Percentiles rank a stretch among this genome's conserved stretches.
Evolutionary conservation across 331 rosid species (phyloP).

Genomic region (Ulmus americana): DNA sequence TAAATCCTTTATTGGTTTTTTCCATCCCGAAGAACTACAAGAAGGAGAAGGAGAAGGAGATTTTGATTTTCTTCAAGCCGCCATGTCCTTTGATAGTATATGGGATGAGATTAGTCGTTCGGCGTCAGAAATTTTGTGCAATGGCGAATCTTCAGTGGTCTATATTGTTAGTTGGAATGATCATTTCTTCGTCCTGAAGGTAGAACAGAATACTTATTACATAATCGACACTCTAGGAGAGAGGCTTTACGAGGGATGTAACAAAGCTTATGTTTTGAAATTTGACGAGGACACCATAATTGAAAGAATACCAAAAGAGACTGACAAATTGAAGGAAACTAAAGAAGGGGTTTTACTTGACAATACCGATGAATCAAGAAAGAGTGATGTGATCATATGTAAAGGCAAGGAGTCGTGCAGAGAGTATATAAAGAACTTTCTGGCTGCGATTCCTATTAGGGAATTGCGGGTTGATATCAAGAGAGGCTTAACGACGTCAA

Average conservation of each 20-base stretch:
- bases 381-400: constrained; percentile 14
- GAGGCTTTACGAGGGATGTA: constrained; percentile 87
- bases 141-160: constrained; percentile 42
- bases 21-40: constrained; percentile 25
- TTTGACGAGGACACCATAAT: constrained; percentile 22
- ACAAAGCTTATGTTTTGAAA: constrained; percentile 54
- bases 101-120: constrained; percentile 58
- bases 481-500: constrained; percentile 27
- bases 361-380: background rate
- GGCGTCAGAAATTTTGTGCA: constrained; percentile 37
- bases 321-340: background rate
- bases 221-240: constrained; percentile 90
- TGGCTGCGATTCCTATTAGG: constrained; percentile 31
- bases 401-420: constrained; percentile 33
- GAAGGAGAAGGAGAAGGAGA: constrained; percentile 17
- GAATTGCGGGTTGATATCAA: constrained; percentile 28
- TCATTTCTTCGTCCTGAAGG: constrained; percentile 92
- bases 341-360: constrained; percentile 5
- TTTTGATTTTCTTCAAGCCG: constrained; percentile 55
- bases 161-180: constrained; percentile 91
- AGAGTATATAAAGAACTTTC: constrained; percentile 30
- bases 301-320: constrained; percentile 10
- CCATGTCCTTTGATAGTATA: constrained; percentile 54
- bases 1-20: constrained; percentile 30
- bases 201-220: constrained; percentile 71